Evolutionary conservation across 2,329 filamentous ascomycete genomes (phyloP), one percentile per base, ranked within the genome.

Genomic region (Corynespora cassiicola): DNA sequence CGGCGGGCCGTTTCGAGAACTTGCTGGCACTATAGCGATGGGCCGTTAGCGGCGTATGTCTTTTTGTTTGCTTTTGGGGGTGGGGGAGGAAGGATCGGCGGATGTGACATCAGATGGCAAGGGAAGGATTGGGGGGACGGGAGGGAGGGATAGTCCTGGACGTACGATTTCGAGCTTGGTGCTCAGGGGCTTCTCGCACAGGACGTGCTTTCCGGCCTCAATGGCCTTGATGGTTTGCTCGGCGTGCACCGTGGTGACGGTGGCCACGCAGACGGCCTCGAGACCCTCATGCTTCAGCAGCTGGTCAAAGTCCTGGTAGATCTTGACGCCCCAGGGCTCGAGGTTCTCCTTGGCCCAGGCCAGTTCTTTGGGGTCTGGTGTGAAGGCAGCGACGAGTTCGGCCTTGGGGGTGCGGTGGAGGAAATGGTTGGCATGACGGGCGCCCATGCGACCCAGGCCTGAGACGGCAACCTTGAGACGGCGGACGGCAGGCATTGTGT

Each of bases 161-260:
- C 76, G 55, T 65, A 84, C 81, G 33, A 82, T 70, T 48, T 83
- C 79, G 11, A 82, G 70, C 39, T 72, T 78, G 1, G 81, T 86
- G 27, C 75, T 78, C 20, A 82, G 56, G 2, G 80, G 80, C 68
- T 83, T 82, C 68, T 84, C 80, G 51, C 78, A 82, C 11, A 83
- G 62, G 0, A 82, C 78, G 50, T 84, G 80, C 50, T 77, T 72
- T 27, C 75, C 71, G 7, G 69, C 70, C 33, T 78, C 59, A 34
- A 84, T 81, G 8, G 79, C 79, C 49, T 76, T 73, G 53, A 81
- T 77, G 2, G 79, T 73, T 48, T 84, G 76, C 47, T 79, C 70
- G 0, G 79, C 79, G 49, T 84, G 81, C 9, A 76, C 75, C 1
- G 73, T 79, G 1, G 77, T 78, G 9, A 77, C 79, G 1, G 73